Percentiles rank a stretch among this genome's conserved stretches.
Conservation (phyloP, 2,329 filamentous ascomycete species). For the Phialophora tarda region DNA sequence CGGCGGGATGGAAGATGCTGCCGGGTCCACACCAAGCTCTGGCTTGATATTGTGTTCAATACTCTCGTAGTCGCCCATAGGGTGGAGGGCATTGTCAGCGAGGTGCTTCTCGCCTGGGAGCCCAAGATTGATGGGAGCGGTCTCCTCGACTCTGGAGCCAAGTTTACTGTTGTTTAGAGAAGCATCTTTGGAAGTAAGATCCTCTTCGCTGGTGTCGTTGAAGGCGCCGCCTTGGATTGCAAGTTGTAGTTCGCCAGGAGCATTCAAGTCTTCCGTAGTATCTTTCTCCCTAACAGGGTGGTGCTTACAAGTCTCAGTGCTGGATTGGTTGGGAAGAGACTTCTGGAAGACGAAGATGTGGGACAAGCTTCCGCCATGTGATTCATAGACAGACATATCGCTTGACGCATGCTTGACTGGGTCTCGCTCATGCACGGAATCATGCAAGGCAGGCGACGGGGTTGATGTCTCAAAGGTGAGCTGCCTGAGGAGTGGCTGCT, state of each 20-base stretch:
- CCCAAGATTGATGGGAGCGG: neutral
- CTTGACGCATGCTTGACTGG: neutral
- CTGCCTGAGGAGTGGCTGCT: neutral
- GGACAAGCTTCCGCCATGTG: neutral
- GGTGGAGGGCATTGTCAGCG: neutral
- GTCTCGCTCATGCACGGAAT: neutral
- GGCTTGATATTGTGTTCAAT: neutral
- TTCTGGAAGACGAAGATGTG: neutral
- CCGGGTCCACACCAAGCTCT: neutral
- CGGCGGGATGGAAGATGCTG: neutral
- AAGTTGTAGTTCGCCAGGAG: neutral
- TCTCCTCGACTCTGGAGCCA: no score
- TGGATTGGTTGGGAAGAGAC: neutral
- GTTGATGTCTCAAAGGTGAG: no score
- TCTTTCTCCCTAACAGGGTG: neutral
- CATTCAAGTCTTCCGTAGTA: neutral
- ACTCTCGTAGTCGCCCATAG: neutral
- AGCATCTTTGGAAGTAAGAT: no score
- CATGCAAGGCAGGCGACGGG: no score
- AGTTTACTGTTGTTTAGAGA: no score
- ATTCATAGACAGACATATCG: neutral
- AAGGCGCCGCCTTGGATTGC: no score
- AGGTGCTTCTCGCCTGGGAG: neutral
- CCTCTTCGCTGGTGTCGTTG: no score
- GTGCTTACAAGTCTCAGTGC: neutral